Base-by-base conservation (phyloP, 495 filamentous ascomycete species). In the Podospora fimiseda region DNA sequence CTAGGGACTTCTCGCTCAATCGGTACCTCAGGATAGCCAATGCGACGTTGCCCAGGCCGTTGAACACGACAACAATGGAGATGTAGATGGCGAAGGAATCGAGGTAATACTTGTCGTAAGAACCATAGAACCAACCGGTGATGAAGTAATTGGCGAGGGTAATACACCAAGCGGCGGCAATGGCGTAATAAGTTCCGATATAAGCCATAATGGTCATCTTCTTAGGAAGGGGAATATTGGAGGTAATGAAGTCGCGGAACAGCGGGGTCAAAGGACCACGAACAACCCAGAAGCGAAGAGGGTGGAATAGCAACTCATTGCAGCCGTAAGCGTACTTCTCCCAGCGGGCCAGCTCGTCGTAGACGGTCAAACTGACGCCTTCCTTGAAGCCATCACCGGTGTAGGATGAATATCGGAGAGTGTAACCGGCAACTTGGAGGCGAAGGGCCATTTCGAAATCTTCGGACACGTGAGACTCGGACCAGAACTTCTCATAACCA, bases 321-420 rank as follows among this genome's bases (percentile, higher is more conserved):
- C 87, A 91, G n/a, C 87, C 87, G 62, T 90, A 91, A 5, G 87
- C 87, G 66, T 90, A 90, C 66, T 90, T 90, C 59, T 90, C 87
- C 87, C 87, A 90, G 27, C 87, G 83, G 3, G 85, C 82, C 19
- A 91, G 73, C 63, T 91, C 87, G 65, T 91, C 87, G 66, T 91
- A 91, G 23, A 91, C 87, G 4, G 87, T 91, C n/a, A 91, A 74
- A 14, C 87, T 90, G 20, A 91, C 87, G 55, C 87, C 87, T 62
- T 91, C 87, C 65, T 90, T 90, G 72, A 89, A 91, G 45, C 84
- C 87, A 20, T 87, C 80, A 43, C 82, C 81, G 16, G 82, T 78
- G 74, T 85, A 91, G 9, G 84, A 80, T 20, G 80, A 87, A 1
- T 89, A 74, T 7, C 87, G 84, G 56, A 90, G 80, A 57, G 83